These are phyloP conservation scores for Omphalea diandra DNA, from an alignment of 441 rosid genomes.

Conservation along the genomic window DNA sequence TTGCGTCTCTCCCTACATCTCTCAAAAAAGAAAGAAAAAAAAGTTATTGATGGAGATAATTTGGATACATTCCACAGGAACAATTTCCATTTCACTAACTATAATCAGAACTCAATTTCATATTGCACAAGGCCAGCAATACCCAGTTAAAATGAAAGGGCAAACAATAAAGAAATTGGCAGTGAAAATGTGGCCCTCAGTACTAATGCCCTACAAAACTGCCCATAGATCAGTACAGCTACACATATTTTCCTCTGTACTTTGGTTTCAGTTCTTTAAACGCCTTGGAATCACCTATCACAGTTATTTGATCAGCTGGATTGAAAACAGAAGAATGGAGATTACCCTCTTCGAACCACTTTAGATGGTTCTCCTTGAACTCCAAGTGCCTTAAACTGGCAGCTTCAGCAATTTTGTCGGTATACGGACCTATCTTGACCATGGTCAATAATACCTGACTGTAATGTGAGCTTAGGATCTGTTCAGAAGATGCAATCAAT, in stretches of 20 bases:
- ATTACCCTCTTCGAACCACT: slow-evolving; percentile 93
- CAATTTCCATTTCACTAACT: too few relatives aligned
- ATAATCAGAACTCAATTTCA: too few relatives aligned
- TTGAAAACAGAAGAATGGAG: slow-evolving; percentile 82
- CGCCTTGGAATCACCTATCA: slow-evolving; percentile 40
- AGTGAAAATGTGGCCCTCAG: not conserved
- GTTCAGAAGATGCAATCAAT: slow-evolving; percentile 72
- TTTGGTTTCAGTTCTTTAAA: slow-evolving; percentile 73
- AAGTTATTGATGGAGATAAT: too few relatives aligned
- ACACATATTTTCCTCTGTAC: slow-evolving; percentile 86
- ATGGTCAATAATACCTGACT: slow-evolving; percentile 82
- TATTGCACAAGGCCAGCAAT: too few relatives aligned
- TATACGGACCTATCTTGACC: slow-evolving; percentile 71
- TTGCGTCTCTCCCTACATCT: too few relatives aligned
- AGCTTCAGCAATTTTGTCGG: slow-evolving; percentile 53
- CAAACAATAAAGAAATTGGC: not conserved
- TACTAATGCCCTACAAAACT: not conserved
- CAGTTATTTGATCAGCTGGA: slow-evolving; percentile 36
- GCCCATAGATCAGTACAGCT: slow-evolving; percentile 19
- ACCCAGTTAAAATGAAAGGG: too few relatives aligned
- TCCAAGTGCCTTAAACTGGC: slow-evolving; percentile 72
- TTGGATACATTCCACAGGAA: too few relatives aligned
- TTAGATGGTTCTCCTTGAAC: slow-evolving; percentile 82
- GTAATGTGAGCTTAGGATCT: slow-evolving; percentile 81
- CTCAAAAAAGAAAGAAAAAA: too few relatives aligned